Evolutionary conservation across 176 grass and related monocot genomes (phyloP).

Genomic region (Carex littledalei): DNA sequence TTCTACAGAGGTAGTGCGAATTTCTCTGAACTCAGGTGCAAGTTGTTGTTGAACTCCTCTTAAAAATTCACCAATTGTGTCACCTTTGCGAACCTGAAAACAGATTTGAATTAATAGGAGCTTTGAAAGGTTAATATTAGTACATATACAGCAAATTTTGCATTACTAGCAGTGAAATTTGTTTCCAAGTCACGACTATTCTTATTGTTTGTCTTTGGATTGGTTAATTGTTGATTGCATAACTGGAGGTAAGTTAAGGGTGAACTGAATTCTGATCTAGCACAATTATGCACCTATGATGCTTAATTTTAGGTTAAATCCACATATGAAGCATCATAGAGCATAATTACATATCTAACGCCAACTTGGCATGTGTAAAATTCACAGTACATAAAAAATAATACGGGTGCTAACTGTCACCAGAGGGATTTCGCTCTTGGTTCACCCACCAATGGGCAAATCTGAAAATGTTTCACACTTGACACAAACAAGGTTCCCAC

Average conservation of each 20-base stretch:
- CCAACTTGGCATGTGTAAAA: not conserved
- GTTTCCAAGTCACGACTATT: not conserved
- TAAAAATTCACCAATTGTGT: slow-evolving; percentile 86
- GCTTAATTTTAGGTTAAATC: not conserved
- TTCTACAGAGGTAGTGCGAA: slow-evolving; percentile 92
- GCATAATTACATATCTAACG: not conserved
- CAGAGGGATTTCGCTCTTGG: not conserved
- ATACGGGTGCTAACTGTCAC: not conserved
- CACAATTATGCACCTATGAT: not conserved
- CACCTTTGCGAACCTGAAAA: slow-evolving; percentile 80
- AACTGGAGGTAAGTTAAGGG: not conserved
- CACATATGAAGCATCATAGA: not conserved
- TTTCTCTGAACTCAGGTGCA: slow-evolving; percentile 93
- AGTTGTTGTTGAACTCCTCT: slow-evolving; percentile 94
- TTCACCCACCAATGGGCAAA: not conserved
- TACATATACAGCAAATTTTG: not conserved
- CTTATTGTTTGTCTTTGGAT: not conserved
- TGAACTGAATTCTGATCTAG: not conserved
- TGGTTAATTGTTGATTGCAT: not conserved
- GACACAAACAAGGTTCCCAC: not conserved
- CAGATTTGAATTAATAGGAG: not conserved
- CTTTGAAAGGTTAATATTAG: not conserved
- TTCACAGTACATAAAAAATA: not conserved
- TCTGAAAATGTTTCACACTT: not conserved
- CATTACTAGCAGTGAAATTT: not conserved